Evolutionary conservation across 2,329 filamentous ascomycete species (phyloP), one percentile per base, ranked within the genome.

Genomic region (Nemania sp.): DNA sequence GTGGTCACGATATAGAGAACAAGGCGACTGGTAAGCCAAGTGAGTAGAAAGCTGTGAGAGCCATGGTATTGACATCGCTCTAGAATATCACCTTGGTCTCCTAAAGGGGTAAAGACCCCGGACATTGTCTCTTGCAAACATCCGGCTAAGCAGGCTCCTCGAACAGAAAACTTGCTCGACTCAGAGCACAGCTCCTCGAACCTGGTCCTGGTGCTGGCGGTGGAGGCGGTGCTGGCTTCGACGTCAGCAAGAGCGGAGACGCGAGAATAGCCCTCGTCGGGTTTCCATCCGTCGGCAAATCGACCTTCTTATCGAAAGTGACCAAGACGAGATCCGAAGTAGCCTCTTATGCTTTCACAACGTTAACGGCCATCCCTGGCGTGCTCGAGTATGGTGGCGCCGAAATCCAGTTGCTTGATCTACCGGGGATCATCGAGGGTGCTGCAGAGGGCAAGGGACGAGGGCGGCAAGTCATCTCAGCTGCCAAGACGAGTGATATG

Each of bases 251-350:
- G 79, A 94, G 90, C 67, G 95, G 95, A 65, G 95, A 99, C 81
- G 95, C 95, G 13, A 88, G 95, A 72, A 98, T 99, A 78, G 92
- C 96, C 1, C 86, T 99, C 2, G 96, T 99, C 55, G 95, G 95
- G n/a, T 99, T 99, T 71, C 95, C 96, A 0, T 99, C 96, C 0
- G 95, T 99, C 53, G 95, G 95, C 75, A 99, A 99, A 80, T 99
- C 95, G 2, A 99, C 95, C 0, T 98, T 99, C 74, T 77, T 99
- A n/a, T 97, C 93, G 50, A 97, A 98, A 74, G 96, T 99, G 75
- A 99, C 95, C 51, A 98, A 97, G 79, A 99, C 96, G 40, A 92
- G 92, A 73, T 97, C 92, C 52, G 94, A 97, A 75, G 92, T 97
- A 29, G 95, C 95, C 0, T 91, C 95, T 0, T 99, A 99, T 74